A percentile compares a stretch with the other conserved stretches of the same genome.
phyloP scores from a whole-genome alignment of 2,329 filamentous ascomycete genomes.

The Thyridium curvatum region DNA sequence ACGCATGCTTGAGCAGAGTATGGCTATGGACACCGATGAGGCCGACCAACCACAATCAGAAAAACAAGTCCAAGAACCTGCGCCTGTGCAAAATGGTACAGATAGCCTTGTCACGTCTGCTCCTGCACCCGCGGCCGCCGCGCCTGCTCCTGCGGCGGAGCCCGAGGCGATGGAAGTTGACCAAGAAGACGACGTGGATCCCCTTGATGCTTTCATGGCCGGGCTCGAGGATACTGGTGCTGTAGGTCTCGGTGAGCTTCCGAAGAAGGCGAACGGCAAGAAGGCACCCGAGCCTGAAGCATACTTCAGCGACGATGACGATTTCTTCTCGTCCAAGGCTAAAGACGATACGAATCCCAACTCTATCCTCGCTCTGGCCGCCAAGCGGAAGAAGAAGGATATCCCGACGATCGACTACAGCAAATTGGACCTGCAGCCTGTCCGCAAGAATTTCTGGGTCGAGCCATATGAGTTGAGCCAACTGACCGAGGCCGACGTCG shows the following conservation, averaged over 20 bases:
- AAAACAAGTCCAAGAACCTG: slow-evolving; percentile 12
- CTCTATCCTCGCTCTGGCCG: slow-evolving; percentile 45
- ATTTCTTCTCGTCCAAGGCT: slow-evolving; percentile 47
- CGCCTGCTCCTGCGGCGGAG: slow-evolving; percentile 9
- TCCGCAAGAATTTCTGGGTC: slow-evolving; percentile 92
- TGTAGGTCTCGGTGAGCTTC: slow-evolving; percentile 12
- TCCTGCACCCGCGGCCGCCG: slow-evolving; percentile 4
- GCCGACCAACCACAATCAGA: slow-evolving; percentile 17
- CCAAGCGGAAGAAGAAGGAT: slow-evolving; percentile 86
- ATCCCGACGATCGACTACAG: slow-evolving; percentile 81
- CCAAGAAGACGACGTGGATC: slow-evolving; percentile 73
- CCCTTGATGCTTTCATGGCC: slow-evolving; percentile 96
- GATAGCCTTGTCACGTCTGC: slow-evolving; percentile 9
- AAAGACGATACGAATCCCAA: slow-evolving; percentile 40
- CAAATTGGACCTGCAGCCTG: slow-evolving; percentile 77
- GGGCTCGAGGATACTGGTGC: slow-evolving; percentile 52
- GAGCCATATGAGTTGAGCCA: slow-evolving; percentile 79
- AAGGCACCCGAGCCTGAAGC: slow-evolving; percentile 68
- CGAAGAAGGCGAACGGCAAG: slow-evolving; percentile 31
- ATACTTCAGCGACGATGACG: slow-evolving; percentile 85
- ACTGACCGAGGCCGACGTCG: slow-evolving; percentile 79
- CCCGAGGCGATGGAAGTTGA: slow-evolving; percentile 48
- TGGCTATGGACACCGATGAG: slow-evolving; percentile 36
- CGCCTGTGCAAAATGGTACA: slow-evolving; percentile 10
- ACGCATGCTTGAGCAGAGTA: slow-evolving; percentile 45